Base-by-base conservation (phyloP, 306 rosid genomes). In the Canavalia ensiformis region DNA sequence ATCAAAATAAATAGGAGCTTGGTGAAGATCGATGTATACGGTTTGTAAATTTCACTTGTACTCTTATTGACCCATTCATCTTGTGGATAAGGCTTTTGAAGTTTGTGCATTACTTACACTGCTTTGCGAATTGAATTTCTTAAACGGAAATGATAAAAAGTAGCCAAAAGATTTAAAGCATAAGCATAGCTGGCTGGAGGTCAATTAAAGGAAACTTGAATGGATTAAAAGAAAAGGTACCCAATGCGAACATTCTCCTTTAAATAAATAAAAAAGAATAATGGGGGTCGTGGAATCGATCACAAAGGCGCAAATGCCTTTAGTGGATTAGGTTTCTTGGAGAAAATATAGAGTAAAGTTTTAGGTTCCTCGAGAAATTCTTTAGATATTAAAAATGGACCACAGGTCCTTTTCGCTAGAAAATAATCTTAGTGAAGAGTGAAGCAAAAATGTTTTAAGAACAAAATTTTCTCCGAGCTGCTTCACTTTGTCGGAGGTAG, bases 301-400 rank as follows among this genome's bases (percentile, higher is more conserved):
- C 29, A 44, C 9, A 47, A 56, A 62, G 62, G 73, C 44, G 78
- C 74, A 76, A 86, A 35, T 58, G 55, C 72, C 78, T 37, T 7
- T 76, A 65, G 78, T 67, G 83, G 87, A 72, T 76, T 65, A 76
- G 85, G 85, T 83, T 58, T 80, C 74, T 4, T 12, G 70, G 45
- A 68, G 25, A 41, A 77, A 77, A 46, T 75, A 75, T 31, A 51
- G 57, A 44, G 29, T 70, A 37, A 76, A 72, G 68, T 47, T 77
- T 50, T 57, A 31, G 83, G 76, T 50, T 66, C 56, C 47, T 11
- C 2, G 1, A 72, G 0, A 59, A 71, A 71, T 64, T 58, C 55
- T 66, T 77, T 35, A 45, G 25, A 57, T 46, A 47, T 57, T 65
- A 66, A 12, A 63, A 63, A 2, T 73, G 58, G 71, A 73, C 71